These are phyloP conservation scores for Backusella psychrophila DNA, from an alignment of 192 early-diverging fungal genomes.

Conservation along the genomic window DNA sequence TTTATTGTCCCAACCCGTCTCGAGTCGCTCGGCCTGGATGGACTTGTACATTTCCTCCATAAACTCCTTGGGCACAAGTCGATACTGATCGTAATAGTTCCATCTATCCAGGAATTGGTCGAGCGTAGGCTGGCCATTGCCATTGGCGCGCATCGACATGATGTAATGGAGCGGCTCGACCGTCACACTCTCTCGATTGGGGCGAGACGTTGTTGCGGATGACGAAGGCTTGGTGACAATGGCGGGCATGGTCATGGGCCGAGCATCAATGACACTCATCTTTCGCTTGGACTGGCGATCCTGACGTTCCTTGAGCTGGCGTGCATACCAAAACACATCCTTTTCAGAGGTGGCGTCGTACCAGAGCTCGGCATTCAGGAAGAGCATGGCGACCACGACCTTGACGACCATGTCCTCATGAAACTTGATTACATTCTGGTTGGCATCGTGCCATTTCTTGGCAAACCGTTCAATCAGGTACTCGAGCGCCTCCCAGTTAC, in stretches of 20 bases:
- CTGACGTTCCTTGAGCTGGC: constrained; percentile 27
- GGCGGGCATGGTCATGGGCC: background rate
- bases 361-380: constrained; percentile 60
- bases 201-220: background rate
- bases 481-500: constrained; percentile 43
- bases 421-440: constrained; percentile 54
- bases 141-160: constrained; percentile 4
- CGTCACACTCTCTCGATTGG: constrained; percentile 9
- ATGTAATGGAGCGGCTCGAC: constrained; percentile 27
- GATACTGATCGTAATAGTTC: constrained; percentile 34
- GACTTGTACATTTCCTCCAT: constrained; percentile 42
- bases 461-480: constrained; percentile 61
- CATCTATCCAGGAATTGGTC: constrained; percentile 33
- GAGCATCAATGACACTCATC: constrained; percentile 15
- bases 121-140: background rate
- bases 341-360: constrained; percentile 41
- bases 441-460: constrained; percentile 60
- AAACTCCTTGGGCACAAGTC: constrained; percentile 32
- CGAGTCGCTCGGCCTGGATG: constrained; percentile 43
- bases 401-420: constrained; percentile 54
- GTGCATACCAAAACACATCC: constrained; percentile 39
- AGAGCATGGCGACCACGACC: constrained; percentile 61
- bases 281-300: constrained; percentile 16
- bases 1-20: constrained; percentile 45
- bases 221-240: background rate